These are phyloP conservation scores for Peronosclerospora sorghi DNA, from an alignment of 352 stramenopile species.

Conservation along the genomic window DNA sequence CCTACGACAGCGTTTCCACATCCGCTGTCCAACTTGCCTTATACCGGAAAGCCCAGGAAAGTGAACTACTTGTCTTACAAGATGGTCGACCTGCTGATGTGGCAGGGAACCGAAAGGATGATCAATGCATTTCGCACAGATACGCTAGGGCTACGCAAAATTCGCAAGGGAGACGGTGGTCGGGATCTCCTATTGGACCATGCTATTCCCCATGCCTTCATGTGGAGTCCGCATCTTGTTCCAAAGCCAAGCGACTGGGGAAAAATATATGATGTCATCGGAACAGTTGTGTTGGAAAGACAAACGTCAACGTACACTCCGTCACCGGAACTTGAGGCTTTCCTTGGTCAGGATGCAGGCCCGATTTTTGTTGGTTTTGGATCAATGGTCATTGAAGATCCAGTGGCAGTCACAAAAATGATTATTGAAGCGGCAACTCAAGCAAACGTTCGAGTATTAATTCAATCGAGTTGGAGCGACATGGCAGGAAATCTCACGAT, in stretches of 20 bases:
- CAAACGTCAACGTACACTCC: constrained; percentile 36
- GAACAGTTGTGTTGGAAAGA: constrained; percentile 55
- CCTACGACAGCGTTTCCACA: constrained; percentile 86
- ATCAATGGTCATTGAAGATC: constrained; percentile 86
- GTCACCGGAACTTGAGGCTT: constrained; percentile 42
- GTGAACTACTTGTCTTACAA: constrained; percentile 82
- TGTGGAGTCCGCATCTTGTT: constrained; percentile 83
- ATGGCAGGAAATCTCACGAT: constrained; percentile 41
- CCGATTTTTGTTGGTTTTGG: constrained; percentile 93
- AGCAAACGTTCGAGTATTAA: constrained; percentile 68
- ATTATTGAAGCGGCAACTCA: constrained; percentile 67
- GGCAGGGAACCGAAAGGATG: constrained; percentile 46
- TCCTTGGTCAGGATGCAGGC: constrained; percentile 43
- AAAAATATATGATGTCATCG: constrained; percentile 79
- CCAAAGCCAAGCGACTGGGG: constrained; percentile 87
- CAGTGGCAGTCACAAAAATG: constrained; percentile 60
- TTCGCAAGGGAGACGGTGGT: constrained; percentile 48
- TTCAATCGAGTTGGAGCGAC: constrained; percentile 86
- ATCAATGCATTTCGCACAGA: constrained; percentile 76
- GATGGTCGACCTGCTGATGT: constrained; percentile 79
- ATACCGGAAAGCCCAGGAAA: constrained; percentile 46
- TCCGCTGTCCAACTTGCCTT: constrained; percentile 77
- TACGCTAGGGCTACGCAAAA: constrained; percentile 43
- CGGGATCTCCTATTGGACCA: constrained; percentile 48
- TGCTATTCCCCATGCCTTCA: constrained; percentile 79